These are phyloP conservation scores for Nematocida parisii DNA, from an alignment of 371 early-diverging fungal species.

Conservation along the genomic window DNA sequence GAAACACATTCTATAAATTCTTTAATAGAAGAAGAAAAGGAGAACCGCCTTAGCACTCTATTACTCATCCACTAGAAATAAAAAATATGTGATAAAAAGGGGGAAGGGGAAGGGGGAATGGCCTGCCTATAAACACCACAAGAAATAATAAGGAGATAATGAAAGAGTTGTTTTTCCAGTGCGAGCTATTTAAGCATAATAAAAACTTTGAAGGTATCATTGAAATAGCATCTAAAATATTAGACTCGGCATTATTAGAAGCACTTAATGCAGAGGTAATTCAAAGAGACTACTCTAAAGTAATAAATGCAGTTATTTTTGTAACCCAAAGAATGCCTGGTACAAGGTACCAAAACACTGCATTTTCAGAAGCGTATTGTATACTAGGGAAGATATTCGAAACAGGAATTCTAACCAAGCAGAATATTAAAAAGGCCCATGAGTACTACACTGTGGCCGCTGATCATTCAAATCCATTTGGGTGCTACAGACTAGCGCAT, in stretches of 20 bases:
- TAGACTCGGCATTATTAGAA: not conserved
- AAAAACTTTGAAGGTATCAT: conserved; percentile 19
- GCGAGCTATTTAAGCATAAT: conserved; percentile 8
- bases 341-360: conserved; percentile 47
- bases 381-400: conserved; percentile 51
- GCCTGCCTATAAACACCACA: not conserved
- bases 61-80: not conserved
- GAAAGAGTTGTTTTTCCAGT: conserved; percentile 18
- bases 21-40: conserved; percentile 12
- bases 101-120: not conserved
- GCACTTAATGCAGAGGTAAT: conserved; percentile 12
- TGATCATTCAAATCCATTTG: conserved; percentile 63
- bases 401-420: conserved; percentile 11
- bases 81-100: conserved; percentile 6
- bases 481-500: conserved; percentile 66
- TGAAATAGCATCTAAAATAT: not conserved
- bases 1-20: conserved; percentile 14
- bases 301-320: conserved; percentile 27
- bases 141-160: conserved; percentile 8
- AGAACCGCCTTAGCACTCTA: conserved; percentile 23
- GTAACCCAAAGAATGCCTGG: conserved; percentile 27
- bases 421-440: conserved; percentile 63
- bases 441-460: conserved; percentile 66
- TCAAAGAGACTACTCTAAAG: not conserved
- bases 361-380: conserved; percentile 49